phyloP scores from a whole-genome alignment of 495 filamentous ascomycete genomes.

The Eremomyces bilateralis region DNA sequence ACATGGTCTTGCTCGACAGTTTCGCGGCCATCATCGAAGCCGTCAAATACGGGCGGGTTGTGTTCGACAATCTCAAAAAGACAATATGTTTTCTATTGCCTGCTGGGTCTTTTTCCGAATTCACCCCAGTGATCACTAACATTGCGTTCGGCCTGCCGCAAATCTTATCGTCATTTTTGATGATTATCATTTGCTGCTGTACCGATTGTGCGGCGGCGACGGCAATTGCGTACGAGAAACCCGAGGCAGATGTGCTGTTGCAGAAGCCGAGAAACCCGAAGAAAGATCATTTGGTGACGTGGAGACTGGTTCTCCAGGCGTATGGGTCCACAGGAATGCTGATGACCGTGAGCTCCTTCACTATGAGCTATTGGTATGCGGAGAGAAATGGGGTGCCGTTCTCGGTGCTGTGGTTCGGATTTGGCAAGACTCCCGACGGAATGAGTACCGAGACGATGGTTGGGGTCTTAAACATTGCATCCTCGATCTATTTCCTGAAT shows the following conservation, averaged over 20 bases:
- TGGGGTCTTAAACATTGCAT: slow-evolving; percentile 31
- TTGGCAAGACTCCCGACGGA: slow-evolving; percentile 25
- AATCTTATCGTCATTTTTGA: slow-evolving; percentile 41
- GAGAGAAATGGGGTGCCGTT: slow-evolving; percentile 36
- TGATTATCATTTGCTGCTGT: slow-evolving; percentile 38
- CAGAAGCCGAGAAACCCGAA: slow-evolving; percentile 36
- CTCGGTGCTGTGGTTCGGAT: slow-evolving; percentile 34
- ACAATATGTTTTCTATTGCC: slow-evolving; percentile 34
- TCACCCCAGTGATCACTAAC: slow-evolving; percentile 50
- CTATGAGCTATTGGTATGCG: slow-evolving; percentile 46
- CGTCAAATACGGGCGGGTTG: slow-evolving; percentile 33
- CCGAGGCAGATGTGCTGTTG: slow-evolving; percentile 44
- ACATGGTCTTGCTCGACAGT: slow-evolving; percentile 46
- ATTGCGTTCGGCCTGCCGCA: slow-evolving; percentile 48
- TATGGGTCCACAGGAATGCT: slow-evolving; percentile 42
- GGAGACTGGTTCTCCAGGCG: slow-evolving; percentile 37
- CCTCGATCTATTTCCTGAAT: slow-evolving; percentile 51
- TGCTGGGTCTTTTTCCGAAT: slow-evolving; percentile 43
- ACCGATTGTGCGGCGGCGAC: slow-evolving; percentile 45
- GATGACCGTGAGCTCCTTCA: slow-evolving; percentile 35
- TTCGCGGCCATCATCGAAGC: slow-evolving; percentile 48
- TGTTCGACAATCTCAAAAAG: slow-evolving; percentile 37
- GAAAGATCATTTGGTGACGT: slow-evolving; percentile 42
- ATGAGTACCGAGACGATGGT: slow-evolving; percentile 27
- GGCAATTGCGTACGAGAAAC: slow-evolving; percentile 45